Conservation (phyloP, 2,329 filamentous ascomycete species). For the Talaromyces marneffei region DNA sequence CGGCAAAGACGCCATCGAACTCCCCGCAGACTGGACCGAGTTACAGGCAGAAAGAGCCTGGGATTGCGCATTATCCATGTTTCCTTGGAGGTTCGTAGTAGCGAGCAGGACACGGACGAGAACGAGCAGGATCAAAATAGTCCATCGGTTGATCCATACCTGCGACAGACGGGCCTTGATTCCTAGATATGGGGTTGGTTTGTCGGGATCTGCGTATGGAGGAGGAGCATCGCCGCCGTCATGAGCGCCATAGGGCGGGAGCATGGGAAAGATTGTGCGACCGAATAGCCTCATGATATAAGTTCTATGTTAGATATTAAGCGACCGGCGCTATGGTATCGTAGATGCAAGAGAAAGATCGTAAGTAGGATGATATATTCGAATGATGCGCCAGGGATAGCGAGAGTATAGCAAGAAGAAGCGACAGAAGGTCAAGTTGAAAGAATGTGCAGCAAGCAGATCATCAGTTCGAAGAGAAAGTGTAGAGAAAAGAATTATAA, state of each 20-base stretch:
- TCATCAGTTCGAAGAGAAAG: neutral
- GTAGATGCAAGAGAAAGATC: neutral
- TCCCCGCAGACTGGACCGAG: conserved; percentile 87
- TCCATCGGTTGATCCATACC: conserved; percentile 97
- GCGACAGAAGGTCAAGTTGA: neutral
- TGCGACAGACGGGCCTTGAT: conserved; percentile 85
- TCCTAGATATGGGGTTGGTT: conserved; percentile 85
- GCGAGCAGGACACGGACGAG: conserved; percentile 75
- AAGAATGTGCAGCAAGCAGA: neutral
- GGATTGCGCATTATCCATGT: conserved; percentile 67
- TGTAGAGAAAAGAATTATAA: neutral
- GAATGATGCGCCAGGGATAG: neutral
- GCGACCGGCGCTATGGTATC: conserved; percentile 11
- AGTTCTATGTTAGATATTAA: neutral
- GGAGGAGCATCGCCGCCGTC: conserved; percentile 45
- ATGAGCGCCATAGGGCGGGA: conserved; percentile 38
- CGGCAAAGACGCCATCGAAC: conserved; percentile 95
- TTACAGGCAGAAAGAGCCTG: conserved; percentile 86
- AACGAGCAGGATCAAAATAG: conserved; percentile 77
- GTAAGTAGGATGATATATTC: neutral
- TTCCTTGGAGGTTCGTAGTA: conserved; percentile 63
- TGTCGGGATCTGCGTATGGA: conserved; percentile 58
- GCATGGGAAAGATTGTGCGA: conserved; percentile 31
- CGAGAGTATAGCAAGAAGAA: neutral
- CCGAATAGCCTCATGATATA: conserved; percentile 13